Conservation (phyloP, 2,329 filamentous ascomycete genomes). For the Diplodia intermedia region DNA sequence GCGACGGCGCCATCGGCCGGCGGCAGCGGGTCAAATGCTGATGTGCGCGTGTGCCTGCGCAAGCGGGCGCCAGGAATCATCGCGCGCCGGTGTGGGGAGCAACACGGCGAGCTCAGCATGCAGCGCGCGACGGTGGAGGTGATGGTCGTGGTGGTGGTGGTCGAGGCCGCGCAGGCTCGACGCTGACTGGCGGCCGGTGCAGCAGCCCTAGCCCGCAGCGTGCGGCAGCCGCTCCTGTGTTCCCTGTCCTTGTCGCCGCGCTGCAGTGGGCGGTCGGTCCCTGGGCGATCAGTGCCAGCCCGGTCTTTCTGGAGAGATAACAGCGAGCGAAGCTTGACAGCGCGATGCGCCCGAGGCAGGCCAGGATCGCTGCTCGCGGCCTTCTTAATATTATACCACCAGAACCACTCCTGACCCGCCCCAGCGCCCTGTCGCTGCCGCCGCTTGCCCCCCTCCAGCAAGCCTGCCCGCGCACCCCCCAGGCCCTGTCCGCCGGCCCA, state of each 20-base stretch:
- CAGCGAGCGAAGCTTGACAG: slow-evolving; percentile 28
- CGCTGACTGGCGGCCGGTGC: slow-evolving; percentile 9
- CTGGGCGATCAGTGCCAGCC: slow-evolving; percentile 29
- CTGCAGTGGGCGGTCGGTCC: slow-evolving; percentile 10
- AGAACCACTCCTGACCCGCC: slow-evolving; percentile 29
- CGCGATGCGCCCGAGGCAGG: slow-evolving; percentile 26
- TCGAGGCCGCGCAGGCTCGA: not conserved
- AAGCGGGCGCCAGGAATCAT: slow-evolving; percentile 16
- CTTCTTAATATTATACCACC: slow-evolving; percentile 30
- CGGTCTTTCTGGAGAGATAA: slow-evolving; percentile 28
- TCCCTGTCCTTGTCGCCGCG: slow-evolving; percentile 21
- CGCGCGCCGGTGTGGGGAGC: slow-evolving; percentile 25
- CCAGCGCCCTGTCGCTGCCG: slow-evolving; percentile 21
- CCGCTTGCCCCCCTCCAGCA: slow-evolving; percentile 19
- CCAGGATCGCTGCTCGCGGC: slow-evolving; percentile 20
- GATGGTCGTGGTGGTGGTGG: not conserved
- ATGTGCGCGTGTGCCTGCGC: slow-evolving; percentile 29
- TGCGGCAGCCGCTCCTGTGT: slow-evolving; percentile 8
- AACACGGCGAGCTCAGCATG: not conserved
- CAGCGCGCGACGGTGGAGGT: not conserved
- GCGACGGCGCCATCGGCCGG: slow-evolving; percentile 22
- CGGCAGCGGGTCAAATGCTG: slow-evolving; percentile 24
- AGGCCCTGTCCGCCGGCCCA: slow-evolving; percentile 20
- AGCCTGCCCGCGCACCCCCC: slow-evolving; percentile 13
- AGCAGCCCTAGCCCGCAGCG: slow-evolving; percentile 16